Evolutionary conservation across 257 asterid species (phyloP).

Genomic region (Paulownia fortunei): DNA sequence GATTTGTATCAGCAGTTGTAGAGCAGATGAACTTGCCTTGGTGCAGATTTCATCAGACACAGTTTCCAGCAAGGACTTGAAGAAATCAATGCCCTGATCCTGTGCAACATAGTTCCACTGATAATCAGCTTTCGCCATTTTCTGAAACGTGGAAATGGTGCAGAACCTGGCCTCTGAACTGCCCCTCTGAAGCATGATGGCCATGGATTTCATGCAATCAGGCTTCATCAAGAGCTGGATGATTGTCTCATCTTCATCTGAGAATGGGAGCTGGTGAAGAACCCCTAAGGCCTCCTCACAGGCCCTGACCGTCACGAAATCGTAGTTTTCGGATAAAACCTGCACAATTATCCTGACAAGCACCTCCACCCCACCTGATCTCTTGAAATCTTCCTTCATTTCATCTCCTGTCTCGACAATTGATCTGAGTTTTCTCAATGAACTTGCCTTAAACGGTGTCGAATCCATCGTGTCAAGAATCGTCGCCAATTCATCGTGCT

Average conservation of each 20-base stretch:
- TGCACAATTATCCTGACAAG: slow-evolving; percentile 61
- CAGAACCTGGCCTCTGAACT: slow-evolving; percentile 71
- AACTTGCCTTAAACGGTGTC: slow-evolving; percentile 76
- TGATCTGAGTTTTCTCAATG: slow-evolving; percentile 51
- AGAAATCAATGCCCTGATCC: slow-evolving; percentile 66
- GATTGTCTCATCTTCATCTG: slow-evolving; percentile 43
- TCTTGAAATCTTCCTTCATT: slow-evolving; percentile 53
- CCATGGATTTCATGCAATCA: slow-evolving; percentile 62
- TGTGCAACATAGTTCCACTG: slow-evolving; percentile 45
- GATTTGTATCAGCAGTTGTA: slow-evolving; percentile 50
- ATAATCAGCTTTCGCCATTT: slow-evolving; percentile 51
- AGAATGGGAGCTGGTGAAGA: slow-evolving; percentile 46
- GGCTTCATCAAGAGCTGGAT: slow-evolving; percentile 50
- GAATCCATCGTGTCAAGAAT: slow-evolving; percentile 56
- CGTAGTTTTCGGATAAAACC: slow-evolving; percentile 53
- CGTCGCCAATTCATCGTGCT: slow-evolving; percentile 52
- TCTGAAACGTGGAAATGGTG: slow-evolving; percentile 56
- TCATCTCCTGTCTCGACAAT: slow-evolving; percentile 53
- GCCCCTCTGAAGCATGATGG: slow-evolving; percentile 72
- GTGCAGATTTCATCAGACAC: slow-evolving; percentile 62
- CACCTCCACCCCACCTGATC: slow-evolving; percentile 65
- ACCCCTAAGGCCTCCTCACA: slow-evolving; percentile 83
- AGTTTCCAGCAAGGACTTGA: slow-evolving; percentile 65
- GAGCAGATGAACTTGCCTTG: slow-evolving; percentile 55
- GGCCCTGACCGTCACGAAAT: slow-evolving; percentile 63